phyloP scores from a whole-genome alignment of 148 eudicot species.

The Drosera capensis region DNA sequence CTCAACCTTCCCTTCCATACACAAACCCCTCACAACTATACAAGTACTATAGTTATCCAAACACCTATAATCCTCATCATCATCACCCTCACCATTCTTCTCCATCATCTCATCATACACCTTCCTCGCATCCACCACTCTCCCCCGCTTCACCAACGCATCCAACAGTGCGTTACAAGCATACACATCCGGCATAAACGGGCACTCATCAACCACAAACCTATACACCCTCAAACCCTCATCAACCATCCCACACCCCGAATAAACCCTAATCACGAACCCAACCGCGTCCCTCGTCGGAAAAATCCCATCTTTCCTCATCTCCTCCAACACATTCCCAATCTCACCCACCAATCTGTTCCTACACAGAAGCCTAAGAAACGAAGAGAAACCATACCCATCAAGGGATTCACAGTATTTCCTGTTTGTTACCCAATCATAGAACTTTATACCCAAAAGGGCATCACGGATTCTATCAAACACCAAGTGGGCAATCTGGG shows the following conservation, averaged over 20 bases:
- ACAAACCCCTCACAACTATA: constrained; percentile 59
- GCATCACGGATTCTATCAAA: constrained; percentile 55
- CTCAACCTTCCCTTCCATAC: constrained; percentile 63
- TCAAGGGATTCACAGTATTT: constrained; percentile 44
- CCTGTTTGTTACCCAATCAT: constrained; percentile 33
- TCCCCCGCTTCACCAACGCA: constrained; percentile 30
- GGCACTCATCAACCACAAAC: constrained; percentile 14
- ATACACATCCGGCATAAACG: constrained; percentile 32
- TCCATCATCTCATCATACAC: constrained; percentile 57
- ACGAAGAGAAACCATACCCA: constrained; percentile 67
- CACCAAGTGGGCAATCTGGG: constrained; percentile 65
- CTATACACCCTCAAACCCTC: constrained; percentile 44
- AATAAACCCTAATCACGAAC: constrained; percentile 46
- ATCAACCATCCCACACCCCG: constrained; percentile 41
- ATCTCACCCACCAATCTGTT: constrained; percentile 47
- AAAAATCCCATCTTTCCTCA: constrained; percentile 32
- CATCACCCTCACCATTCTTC: constrained; percentile 25
- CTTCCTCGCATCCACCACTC: constrained; percentile 23
- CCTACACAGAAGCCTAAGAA: constrained; percentile 52
- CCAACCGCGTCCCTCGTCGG: constrained; percentile 43
- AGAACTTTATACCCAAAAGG: constrained; percentile 59
- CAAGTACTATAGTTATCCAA: constrained; percentile 67
- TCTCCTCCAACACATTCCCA: constrained; percentile 28
- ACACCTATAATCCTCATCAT: constrained; percentile 9
- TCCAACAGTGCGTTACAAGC: constrained; percentile 67